A percentile compares a stretch with the other conserved stretches of the same genome.
Evolutionary conservation across 768 basidiomycete species (phyloP).

Genomic region (Lactarius tabidus): DNA sequence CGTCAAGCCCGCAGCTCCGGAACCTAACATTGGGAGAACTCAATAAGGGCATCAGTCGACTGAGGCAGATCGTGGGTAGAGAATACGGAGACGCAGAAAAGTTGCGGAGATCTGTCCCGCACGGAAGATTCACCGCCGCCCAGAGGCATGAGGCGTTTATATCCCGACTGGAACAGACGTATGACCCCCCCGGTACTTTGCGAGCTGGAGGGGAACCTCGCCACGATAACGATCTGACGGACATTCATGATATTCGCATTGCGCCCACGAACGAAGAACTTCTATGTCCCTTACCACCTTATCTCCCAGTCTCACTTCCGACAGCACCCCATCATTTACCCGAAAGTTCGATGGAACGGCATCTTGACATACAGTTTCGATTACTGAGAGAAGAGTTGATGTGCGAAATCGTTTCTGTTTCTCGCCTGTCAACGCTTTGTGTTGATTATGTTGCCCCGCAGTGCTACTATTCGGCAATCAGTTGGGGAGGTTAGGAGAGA

Average conservation of each 20-base stretch:
- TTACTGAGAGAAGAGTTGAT: constrained; percentile 69
- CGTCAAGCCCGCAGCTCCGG: constrained; percentile 31
- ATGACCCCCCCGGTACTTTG: constrained; percentile 53
- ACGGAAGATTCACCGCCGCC: constrained; percentile 14
- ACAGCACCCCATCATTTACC: constrained; percentile 62
- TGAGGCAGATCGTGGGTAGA: constrained; percentile 47
- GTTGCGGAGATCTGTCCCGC: constrained; percentile 1
- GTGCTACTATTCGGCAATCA: constrained; percentile 26
- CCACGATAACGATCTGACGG: constrained; percentile 63
- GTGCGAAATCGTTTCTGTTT: constrained; percentile 33
- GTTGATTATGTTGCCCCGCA: constrained; percentile 1
- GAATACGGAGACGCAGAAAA: constrained; percentile 40
- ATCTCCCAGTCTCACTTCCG: constrained; percentile 58
- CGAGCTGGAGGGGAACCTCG: constrained; percentile 46
- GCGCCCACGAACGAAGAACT: constrained; percentile 70
- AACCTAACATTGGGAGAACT: constrained; percentile 38
- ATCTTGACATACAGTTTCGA: constrained; percentile 72
- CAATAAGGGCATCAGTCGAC: constrained; percentile 32
- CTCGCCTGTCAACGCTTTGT: background rate
- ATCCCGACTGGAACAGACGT: constrained; percentile 39
- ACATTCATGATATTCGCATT: constrained; percentile 56
- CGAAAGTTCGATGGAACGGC: constrained; percentile 54
- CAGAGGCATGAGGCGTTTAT: constrained; percentile 35
- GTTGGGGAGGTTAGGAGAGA: constrained; percentile 23
- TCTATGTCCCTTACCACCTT: constrained; percentile 44